Percentiles rank a stretch among this genome's conserved stretches.
Conservation (phyloP, 208 protist species). For the Zelonia costaricensis region DNA sequence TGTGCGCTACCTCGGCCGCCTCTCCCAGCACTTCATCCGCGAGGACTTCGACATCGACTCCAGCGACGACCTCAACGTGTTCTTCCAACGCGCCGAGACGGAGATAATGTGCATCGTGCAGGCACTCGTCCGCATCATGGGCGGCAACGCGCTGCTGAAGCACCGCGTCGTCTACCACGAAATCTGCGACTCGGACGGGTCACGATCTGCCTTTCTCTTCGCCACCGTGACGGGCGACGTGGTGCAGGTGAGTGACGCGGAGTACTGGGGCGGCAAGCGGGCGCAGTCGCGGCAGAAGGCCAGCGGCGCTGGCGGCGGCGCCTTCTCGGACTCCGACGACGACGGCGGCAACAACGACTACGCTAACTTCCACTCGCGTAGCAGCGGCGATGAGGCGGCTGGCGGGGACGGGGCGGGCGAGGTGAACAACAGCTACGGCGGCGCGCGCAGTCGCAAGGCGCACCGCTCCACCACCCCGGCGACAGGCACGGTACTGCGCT, state of each 20-base stretch:
- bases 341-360: constrained; percentile 3
- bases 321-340: constrained; percentile 5
- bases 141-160: constrained; percentile 87
- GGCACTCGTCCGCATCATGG: constrained; percentile 76
- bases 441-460: too few relatives aligned
- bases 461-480: too few relatives aligned
- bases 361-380: background rate
- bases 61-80: constrained; percentile 51
- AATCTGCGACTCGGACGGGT: constrained; percentile 80
- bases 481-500: too few relatives aligned
- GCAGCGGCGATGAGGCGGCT: background rate
- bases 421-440: too few relatives aligned
- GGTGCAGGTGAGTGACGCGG: constrained; percentile 54
- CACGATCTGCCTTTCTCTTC: constrained; percentile 73
- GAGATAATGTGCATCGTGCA: constrained; percentile 82
- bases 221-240: constrained; percentile 89
- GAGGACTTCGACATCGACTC: constrained; percentile 63
- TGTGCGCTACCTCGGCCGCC: constrained; percentile 80
- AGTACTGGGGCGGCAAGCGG: constrained; percentile 8
- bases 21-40: constrained; percentile 93
- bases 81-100: constrained; percentile 75
- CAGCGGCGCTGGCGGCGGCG: background rate
- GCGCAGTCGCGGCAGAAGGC: constrained; percentile 6
- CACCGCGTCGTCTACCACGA: constrained; percentile 86
- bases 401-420: too few relatives aligned